phyloP scores from a whole-genome alignment of 768 basidiomycete genomes.

The Boletus rufocinnamomeus region DNA sequence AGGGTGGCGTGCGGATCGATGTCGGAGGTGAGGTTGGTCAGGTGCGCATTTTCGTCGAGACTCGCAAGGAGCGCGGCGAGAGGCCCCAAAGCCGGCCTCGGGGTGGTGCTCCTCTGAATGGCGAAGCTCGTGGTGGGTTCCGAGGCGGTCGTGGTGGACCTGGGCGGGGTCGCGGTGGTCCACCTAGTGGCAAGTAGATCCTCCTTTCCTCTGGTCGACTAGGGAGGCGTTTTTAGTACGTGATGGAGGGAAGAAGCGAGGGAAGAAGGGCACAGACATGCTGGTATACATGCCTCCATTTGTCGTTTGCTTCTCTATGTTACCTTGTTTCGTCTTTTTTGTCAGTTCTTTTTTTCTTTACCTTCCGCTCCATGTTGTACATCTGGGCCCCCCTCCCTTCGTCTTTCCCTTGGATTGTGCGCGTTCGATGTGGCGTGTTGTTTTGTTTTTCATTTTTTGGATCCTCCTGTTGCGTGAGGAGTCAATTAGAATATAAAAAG shows the following conservation, averaged over 20 bases:
- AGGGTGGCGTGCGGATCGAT: slow-evolving; percentile 84
- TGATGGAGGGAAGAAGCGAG: slow-evolving; percentile 1
- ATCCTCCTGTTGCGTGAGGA: slow-evolving; percentile 29
- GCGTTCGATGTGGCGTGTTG: slow-evolving; percentile 14
- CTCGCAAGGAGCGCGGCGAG: slow-evolving; percentile 90
- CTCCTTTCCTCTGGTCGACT: neutral
- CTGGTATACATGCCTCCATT: slow-evolving; percentile 15
- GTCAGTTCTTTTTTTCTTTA: slow-evolving; percentile 5
- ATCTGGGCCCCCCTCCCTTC: slow-evolving; percentile 1
- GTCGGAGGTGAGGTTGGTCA: slow-evolving; percentile 53
- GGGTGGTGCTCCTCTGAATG: slow-evolving; percentile 58
- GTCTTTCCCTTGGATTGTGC: slow-evolving; percentile 17
- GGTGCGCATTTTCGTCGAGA: slow-evolving; percentile 76
- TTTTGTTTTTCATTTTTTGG: slow-evolving; percentile 15
- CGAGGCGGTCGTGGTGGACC: slow-evolving; percentile 48
- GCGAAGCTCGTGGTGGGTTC: slow-evolving; percentile 48
- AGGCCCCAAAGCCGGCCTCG: slow-evolving; percentile 63
- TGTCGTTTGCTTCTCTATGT: slow-evolving; percentile 16
- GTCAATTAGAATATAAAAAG: slow-evolving; percentile 19
- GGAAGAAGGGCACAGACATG: slow-evolving; percentile 5
- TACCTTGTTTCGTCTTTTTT: slow-evolving; percentile 16
- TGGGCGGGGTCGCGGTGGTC: slow-evolving; percentile 44
- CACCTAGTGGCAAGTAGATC: slow-evolving; percentile 29
- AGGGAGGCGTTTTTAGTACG: slow-evolving; percentile 4
- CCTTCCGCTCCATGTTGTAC: slow-evolving; percentile 19